Evolutionary conservation across 1,284 basidiomycete species (phyloP), one percentile per base, ranked within the genome.

Genomic region (Mycosarcoma maydis): DNA sequence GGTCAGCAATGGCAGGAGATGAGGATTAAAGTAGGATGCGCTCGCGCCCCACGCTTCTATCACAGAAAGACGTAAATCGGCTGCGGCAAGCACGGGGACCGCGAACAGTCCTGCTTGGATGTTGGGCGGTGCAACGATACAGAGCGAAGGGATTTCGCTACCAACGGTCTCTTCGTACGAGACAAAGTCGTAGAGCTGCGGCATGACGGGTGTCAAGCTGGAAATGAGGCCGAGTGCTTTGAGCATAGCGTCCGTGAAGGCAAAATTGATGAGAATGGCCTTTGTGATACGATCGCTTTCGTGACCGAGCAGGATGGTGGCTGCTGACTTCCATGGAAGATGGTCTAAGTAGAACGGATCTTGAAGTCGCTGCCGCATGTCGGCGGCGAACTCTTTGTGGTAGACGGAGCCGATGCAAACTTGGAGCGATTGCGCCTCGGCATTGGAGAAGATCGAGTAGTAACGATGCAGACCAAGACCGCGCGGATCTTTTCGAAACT

Each of bases 21-120:
- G 60, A 14, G 49, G 66, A 26, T 64, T 70, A 52, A 70, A 70
- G 42, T 70, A 57, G 19, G 60, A 58, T 2, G 66, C 60, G 23
- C 52, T 52, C 10, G 55, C 51, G 14, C 60, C 66, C 66, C 66
- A 70, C 13, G 60, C 41, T 19, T 70, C 66, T 32, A 70, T 64
- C 33, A 70, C 56, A 6, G 66, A 59, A 10, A 70, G 41, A 13
- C 66, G 46, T 17, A 70, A 32, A 23, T 70, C 66, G 14, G 60
- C 60, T 6, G 66, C 60, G 17, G 55, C 56, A 23, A 70, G 55
- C 26, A 70, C n/a, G 8, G 66, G 55, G 14, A 64, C 48, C 4
- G 66, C 66, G 34, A 70, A 70, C 10, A 70, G 48, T 2, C 56
- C 60, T 10, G 66, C 66, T 32, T 70, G 60, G 2, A 70, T 23